Evolutionary conservation across 2,329 filamentous ascomycete genomes (phyloP).

Genomic region (Neospermospora avenae): DNA sequence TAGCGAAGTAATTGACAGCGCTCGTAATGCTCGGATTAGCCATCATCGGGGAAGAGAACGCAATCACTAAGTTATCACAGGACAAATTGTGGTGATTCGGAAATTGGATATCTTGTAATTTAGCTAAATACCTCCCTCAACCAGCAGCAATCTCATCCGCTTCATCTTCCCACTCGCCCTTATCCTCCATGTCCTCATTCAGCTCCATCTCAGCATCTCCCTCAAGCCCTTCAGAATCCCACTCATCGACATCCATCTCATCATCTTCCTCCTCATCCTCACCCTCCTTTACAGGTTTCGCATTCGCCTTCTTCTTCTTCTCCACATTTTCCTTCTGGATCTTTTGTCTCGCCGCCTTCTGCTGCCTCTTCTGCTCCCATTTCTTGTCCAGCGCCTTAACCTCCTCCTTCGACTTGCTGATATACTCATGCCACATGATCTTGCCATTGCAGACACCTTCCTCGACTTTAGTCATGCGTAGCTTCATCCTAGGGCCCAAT

Average conservation of each 20-base stretch:
- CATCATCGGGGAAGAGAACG: too few relatives aligned
- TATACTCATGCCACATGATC: conserved; percentile 96
- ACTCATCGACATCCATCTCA: conserved; percentile 45
- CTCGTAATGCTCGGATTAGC: too few relatives aligned
- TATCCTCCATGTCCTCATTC: conserved; percentile 35
- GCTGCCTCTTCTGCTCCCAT: conserved; percentile 74
- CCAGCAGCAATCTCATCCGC: conserved; percentile 35
- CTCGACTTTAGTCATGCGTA: conserved; percentile 92
- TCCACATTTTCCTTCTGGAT: conserved; percentile 90
- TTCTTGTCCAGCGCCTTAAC: conserved; percentile 73
- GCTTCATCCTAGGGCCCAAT: conserved; percentile 82
- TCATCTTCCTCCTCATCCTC: conserved; percentile 50
- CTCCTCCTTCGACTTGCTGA: conserved; percentile 79
- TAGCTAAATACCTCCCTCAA: conserved; percentile 19
- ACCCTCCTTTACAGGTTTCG: conserved; percentile 48
- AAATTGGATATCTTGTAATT: not conserved
- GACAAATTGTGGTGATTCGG: not conserved
- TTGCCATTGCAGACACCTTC: conserved; percentile 88
- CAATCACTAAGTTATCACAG: too few relatives aligned
- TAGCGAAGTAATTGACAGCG: too few relatives aligned
- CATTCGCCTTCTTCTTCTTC: conserved; percentile 67
- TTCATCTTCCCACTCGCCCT: conserved; percentile 35
- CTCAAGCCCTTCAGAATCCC: conserved; percentile 36
- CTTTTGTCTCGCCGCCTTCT: conserved; percentile 78
- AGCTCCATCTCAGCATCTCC: conserved; percentile 35